Evolutionary conservation across 2,329 filamentous ascomycete species (phyloP).

Genomic region (Dryadomyces quercus-mongolicae): DNA sequence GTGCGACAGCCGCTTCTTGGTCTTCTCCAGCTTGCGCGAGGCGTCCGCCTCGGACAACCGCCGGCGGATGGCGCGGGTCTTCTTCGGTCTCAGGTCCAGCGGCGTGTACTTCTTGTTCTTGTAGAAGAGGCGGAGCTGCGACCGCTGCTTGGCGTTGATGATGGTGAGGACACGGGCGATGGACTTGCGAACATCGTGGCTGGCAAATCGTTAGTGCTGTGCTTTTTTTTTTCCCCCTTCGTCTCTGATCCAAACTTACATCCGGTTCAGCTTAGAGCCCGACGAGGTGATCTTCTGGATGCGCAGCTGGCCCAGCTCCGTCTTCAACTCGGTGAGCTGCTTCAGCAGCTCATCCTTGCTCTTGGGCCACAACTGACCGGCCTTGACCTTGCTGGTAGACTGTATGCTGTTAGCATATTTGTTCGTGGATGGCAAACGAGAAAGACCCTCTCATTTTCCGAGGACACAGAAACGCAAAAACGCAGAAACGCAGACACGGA

Average conservation of each 20-base stretch:
- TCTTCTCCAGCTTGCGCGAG: constrained; percentile 75
- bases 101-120: constrained; percentile 99
- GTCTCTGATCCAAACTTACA: constrained; percentile 54
- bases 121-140: constrained; percentile 98
- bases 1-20: constrained; percentile 89
- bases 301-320: constrained; percentile 88
- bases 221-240: constrained; percentile 6
- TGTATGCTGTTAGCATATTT: constrained; percentile 18
- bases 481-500: too few relatives aligned
- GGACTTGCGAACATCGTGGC: constrained; percentile 98
- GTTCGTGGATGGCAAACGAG: neutral
- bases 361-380: constrained; percentile 95
- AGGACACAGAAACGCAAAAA: too few relatives aligned
- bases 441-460: too few relatives aligned
- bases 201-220: constrained; percentile 25
- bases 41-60: constrained; percentile 87
- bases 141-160: constrained; percentile 99
- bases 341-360: constrained; percentile 96
- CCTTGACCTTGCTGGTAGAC: constrained; percentile 70
- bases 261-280: constrained; percentile 92
- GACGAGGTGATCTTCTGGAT: constrained; percentile 98
- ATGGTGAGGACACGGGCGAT: constrained; percentile 98
- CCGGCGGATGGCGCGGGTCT: constrained; percentile 96
- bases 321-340: constrained; percentile 91
- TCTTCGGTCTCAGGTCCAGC: constrained; percentile 96